A percentile compares a stretch with the other conserved stretches of the same genome.
Evolutionary conservation across 2,329 filamentous ascomycete genomes (phyloP).

Genomic region (Nakataea oryzae): DNA sequence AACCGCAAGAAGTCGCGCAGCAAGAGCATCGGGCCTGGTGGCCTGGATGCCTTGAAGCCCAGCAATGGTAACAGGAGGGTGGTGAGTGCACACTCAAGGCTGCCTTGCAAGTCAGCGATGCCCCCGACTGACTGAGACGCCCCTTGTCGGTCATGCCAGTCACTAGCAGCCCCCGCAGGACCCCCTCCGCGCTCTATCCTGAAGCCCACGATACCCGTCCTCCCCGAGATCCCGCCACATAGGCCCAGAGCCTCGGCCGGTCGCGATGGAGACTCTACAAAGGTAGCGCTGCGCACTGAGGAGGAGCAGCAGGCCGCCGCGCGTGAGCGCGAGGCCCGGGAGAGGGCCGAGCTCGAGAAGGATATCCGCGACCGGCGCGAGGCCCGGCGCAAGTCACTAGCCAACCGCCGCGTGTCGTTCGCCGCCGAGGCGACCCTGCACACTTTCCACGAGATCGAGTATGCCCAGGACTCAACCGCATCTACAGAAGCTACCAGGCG

Average conservation of each 20-base stretch:
- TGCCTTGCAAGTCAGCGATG: not conserved
- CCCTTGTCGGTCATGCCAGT: constrained; percentile 26
- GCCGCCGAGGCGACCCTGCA: constrained; percentile 94
- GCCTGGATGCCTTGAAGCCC: constrained; percentile 70
- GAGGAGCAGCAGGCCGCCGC: constrained; percentile 62
- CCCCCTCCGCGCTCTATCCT: constrained; percentile 59
- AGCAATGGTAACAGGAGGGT: constrained; percentile 68
- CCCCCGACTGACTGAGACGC: constrained; percentile 11
- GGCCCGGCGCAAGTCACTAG: constrained; percentile 82
- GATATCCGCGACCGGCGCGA: constrained; percentile 65
- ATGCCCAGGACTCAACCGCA: constrained; percentile 76
- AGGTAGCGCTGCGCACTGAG: constrained; percentile 57
- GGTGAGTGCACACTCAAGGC: constrained; percentile 37
- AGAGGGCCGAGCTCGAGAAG: constrained; percentile 47
- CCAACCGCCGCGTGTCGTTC: constrained; percentile 90
- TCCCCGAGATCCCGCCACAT: constrained; percentile 55
- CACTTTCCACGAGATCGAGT: constrained; percentile 91
- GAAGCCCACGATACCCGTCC: constrained; percentile 64
- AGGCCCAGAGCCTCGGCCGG: constrained; percentile 35
- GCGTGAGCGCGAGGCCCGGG: constrained; percentile 58
- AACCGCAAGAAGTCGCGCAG: constrained; percentile 67
- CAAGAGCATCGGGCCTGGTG: constrained; percentile 92
- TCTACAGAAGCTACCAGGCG: constrained; percentile 68
- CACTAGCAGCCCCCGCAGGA: constrained; percentile 39
- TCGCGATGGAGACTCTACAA: constrained; percentile 31